Evolutionary conservation across 768 basidiomycete species (phyloP).

Genomic region (Bullera alba): DNA sequence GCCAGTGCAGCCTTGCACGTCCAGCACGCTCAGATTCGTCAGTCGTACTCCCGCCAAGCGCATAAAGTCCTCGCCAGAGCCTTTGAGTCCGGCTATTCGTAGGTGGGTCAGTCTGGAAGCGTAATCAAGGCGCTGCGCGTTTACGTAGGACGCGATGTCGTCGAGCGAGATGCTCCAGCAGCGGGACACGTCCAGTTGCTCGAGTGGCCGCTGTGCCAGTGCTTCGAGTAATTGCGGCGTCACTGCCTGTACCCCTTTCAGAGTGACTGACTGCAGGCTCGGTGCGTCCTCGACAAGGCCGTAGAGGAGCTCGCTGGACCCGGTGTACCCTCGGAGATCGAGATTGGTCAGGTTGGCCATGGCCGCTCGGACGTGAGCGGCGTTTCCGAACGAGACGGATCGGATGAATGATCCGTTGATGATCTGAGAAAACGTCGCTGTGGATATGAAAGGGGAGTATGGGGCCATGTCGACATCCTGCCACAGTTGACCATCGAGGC

Average conservation of each 20-base stretch:
- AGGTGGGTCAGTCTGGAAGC: constrained; percentile 54
- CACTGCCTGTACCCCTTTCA: too few species aligned
- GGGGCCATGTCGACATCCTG: constrained; percentile 9
- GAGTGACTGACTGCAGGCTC: too few species aligned
- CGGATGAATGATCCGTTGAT: constrained; percentile 63
- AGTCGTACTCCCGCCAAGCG: constrained; percentile 60
- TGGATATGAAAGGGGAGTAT: background rate
- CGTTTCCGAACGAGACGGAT: constrained; percentile 64
- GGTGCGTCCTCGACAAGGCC: constrained; percentile 59
- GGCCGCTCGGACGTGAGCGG: constrained; percentile 64
- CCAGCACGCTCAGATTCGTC: constrained; percentile 68
- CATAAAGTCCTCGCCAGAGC: constrained; percentile 58
- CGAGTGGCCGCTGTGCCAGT: constrained; percentile 56
- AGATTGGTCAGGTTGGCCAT: constrained; percentile 55
- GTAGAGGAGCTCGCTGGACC: constrained; percentile 68
- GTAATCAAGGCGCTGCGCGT: constrained; percentile 49
- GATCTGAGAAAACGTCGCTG: constrained; percentile 50
- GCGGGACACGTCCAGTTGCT: constrained; percentile 62
- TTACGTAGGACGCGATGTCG: constrained; percentile 29
- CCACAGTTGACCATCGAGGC: constrained; percentile 39
- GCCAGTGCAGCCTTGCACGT: constrained; percentile 65
- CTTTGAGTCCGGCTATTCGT: constrained; percentile 61
- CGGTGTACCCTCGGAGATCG: constrained; percentile 60
- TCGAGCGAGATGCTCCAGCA: constrained; percentile 60
- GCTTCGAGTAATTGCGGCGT: too few species aligned